Conservation (phyloP, 1,139 yeast genomes). For the Pneumocystis oryctolagi region DNA sequence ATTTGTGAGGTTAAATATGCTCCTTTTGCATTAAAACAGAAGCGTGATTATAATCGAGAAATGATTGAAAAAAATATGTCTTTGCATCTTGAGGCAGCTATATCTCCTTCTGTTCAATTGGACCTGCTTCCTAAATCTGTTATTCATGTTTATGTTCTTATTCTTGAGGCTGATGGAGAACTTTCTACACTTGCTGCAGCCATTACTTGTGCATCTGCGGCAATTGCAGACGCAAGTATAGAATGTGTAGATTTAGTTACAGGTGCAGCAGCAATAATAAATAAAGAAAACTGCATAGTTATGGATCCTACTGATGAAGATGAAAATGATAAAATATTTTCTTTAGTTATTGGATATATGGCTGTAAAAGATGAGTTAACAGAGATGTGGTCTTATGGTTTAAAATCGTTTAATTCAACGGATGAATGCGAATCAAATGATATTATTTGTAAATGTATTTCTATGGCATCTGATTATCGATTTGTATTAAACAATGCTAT, state of each 20-base stretch:
- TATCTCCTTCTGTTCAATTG: constrained; percentile 47
- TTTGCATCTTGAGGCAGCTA: constrained; percentile 42
- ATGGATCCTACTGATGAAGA: constrained; percentile 1
- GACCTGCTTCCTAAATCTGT: constrained; percentile 79
- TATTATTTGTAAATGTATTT: neutral
- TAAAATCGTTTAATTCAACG: neutral
- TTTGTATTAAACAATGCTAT: neutral
- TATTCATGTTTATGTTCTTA: constrained; percentile 61
- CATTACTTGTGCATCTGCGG: constrained; percentile 50
- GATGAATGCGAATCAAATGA: neutral
- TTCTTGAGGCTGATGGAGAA: constrained; percentile 33
- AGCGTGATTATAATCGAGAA: constrained; percentile 18
- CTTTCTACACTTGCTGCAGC: constrained; percentile 20
- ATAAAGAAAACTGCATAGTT: neutral
- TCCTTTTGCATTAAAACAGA: constrained; percentile 1
- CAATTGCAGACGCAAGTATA: constrained; percentile 70
- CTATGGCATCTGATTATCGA: neutral
- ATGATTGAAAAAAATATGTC: constrained; percentile 38
- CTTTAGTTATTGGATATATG: constrained; percentile 36
- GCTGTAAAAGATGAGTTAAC: constrained; percentile 40
- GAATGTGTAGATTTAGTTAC: constrained; percentile 66
- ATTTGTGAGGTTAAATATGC: constrained; percentile 4
- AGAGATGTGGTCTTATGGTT: neutral
- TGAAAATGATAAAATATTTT: constrained; percentile 6
- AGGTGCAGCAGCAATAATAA: constrained; percentile 17